Conservation (phyloP, 805 yeast species). For the Crinitomyces ghanaensis region DNA sequence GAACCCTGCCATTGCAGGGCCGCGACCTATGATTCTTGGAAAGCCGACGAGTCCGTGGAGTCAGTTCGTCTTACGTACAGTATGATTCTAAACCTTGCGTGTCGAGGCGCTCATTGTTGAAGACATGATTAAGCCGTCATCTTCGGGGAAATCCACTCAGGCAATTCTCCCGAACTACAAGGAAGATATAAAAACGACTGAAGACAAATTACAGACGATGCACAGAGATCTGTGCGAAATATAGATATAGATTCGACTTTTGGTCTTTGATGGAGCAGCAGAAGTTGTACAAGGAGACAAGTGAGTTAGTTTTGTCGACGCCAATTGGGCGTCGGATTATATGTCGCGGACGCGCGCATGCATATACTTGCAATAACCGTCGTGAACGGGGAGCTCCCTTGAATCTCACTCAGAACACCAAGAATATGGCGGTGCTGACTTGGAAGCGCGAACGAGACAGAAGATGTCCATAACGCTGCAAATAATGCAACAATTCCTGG, state of each 20-base stretch:
- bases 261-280: constrained; percentile 36
- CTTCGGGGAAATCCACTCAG: constrained; percentile 83
- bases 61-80: constrained; percentile 90
- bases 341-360: constrained; percentile 44
- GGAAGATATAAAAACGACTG: constrained; percentile 44
- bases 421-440: too few relatives aligned
- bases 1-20: constrained; percentile 34
- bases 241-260: constrained; percentile 37
- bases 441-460: too few relatives aligned
- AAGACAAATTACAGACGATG: constrained; percentile 33
- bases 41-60: constrained; percentile 81
- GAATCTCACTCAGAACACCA: too few relatives aligned
- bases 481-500: too few relatives aligned
- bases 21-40: constrained; percentile 79
- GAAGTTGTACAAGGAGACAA: constrained; percentile 33
- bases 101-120: constrained; percentile 95
- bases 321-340: constrained; percentile 39
- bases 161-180: constrained; percentile 79
- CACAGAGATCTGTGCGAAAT: constrained; percentile 26
- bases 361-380: too few relatives aligned
- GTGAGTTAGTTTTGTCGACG: constrained; percentile 36
- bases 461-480: too few relatives aligned
- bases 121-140: constrained; percentile 94
- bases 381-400: too few relatives aligned
- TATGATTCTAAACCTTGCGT: constrained; percentile 82